Percentiles rank a stretch among this genome's conserved stretches.
Conservation (phyloP, 768 basidiomycete genomes). For the Leccinum barrowsii region DNA sequence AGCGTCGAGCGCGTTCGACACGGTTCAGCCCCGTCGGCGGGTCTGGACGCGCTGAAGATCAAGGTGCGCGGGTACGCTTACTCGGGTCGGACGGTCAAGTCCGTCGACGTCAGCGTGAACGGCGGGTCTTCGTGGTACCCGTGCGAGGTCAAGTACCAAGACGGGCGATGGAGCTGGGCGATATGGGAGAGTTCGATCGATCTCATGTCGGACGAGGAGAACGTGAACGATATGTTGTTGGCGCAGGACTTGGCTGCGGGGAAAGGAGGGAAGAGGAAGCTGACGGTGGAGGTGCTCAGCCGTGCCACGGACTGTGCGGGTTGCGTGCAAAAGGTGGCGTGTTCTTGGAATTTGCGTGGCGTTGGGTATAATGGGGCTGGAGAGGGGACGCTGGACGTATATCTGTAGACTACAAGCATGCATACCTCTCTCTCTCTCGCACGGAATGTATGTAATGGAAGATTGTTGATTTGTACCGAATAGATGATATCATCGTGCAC, state of each 20-base stretch:
- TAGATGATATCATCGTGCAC: too few relatives aligned
- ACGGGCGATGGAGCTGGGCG: conserved; percentile 72
- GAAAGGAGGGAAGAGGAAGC: conserved; percentile 12
- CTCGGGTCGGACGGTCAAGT: conserved; percentile 42
- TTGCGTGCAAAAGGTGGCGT: conserved; percentile 45
- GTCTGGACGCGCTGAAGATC: conserved; percentile 23
- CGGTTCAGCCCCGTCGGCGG: neutral
- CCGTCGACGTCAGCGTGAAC: conserved; percentile 52
- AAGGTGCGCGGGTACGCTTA: conserved; percentile 56
- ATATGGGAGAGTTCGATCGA: conserved; percentile 58
- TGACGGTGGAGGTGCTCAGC: conserved; percentile 33
- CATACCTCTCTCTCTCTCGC: too few relatives aligned
- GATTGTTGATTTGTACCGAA: too few relatives aligned
- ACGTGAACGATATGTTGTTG: conserved; percentile 10
- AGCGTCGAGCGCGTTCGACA: conserved; percentile 6
- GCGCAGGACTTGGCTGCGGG: conserved; percentile 2
- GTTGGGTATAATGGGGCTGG: conserved; percentile 44
- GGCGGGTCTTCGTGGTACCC: conserved; percentile 48
- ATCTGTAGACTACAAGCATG: neutral
- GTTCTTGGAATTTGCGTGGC: conserved; percentile 65
- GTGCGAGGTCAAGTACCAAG: conserved; percentile 53
- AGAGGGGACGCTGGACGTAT: conserved; percentile 8
- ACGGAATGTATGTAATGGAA: too few relatives aligned
- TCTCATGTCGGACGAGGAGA: conserved; percentile 23
- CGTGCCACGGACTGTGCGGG: conserved; percentile 53